These are phyloP conservation scores for Cladosporium halotolerans DNA, from an alignment of 2,329 filamentous ascomycete species.

Conservation along the genomic window DNA sequence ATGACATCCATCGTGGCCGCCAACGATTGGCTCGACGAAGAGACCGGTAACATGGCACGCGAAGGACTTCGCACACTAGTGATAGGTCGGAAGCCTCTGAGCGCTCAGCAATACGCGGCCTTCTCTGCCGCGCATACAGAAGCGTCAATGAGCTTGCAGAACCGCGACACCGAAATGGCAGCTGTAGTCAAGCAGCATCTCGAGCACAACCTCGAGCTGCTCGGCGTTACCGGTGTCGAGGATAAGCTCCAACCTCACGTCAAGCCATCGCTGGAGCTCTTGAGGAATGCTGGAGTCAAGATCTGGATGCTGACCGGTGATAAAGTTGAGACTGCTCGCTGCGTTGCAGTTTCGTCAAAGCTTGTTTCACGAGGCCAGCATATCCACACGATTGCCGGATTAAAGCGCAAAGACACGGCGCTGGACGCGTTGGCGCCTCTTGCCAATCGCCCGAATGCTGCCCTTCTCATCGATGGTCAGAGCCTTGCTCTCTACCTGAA, in stretches of 20 bases:
- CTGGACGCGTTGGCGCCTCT: slow-evolving; percentile 86
- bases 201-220: slow-evolving; percentile 80
- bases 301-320: slow-evolving; percentile 99
- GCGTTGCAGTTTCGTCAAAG: slow-evolving; percentile 91
- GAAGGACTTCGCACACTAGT: slow-evolving; percentile 92
- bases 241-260: slow-evolving; percentile 95
- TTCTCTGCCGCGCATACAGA: slow-evolving; percentile 71
- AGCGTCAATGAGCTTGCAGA: slow-evolving; percentile 71
- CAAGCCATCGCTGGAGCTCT: slow-evolving; percentile 86
- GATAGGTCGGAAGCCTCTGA: slow-evolving; percentile 84
- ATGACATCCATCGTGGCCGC: slow-evolving; percentile 93
- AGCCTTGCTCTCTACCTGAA: slow-evolving; percentile 76
- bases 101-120: slow-evolving; percentile 68
- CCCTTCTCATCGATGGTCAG: slow-evolving; percentile 90
- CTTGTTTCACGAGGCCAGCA: slow-evolving; percentile 89
- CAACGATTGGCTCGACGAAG: slow-evolving; percentile 98
- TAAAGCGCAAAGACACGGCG: slow-evolving; percentile 76
- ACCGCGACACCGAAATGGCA: slow-evolving; percentile 76
- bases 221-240: slow-evolving; percentile 96
- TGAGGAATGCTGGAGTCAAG: slow-evolving; percentile 95
- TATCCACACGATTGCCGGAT: slow-evolving; percentile 75
- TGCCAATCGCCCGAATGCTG: slow-evolving; percentile 76
- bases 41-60: slow-evolving; percentile 98
- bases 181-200: slow-evolving; percentile 72
- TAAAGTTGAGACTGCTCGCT: slow-evolving; percentile 95